Evolutionary conservation across 176 grass and related monocot species (phyloP), one percentile per base, ranked within the genome.

Genomic region (Elymus sibiricus): DNA sequence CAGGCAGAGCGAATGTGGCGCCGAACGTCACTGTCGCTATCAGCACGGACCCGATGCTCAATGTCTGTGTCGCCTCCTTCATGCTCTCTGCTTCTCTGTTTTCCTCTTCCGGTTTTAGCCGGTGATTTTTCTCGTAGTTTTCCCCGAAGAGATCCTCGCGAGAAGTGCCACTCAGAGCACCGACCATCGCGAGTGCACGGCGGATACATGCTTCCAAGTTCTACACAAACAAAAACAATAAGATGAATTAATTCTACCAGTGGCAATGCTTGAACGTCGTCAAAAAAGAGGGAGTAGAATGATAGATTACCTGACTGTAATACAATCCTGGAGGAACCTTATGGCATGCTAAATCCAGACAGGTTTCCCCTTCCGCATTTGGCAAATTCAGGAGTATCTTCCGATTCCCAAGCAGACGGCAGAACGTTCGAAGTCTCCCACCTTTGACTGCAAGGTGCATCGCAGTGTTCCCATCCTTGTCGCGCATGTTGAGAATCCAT

Each of bases 1-100:
- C 81, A 2, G 87, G 82, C 39, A 65, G 24, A 8, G 74, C 29
- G 32, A 89, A 89, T 19, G 32, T 38, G 10, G 38, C 82, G 2
- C 64, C 82, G 16, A 89, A 89, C 4, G 87, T 35, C 32, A 61
- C 82, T 0, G 87, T 89, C 26, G 87, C 53, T 29, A 85, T 40
- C 8, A 89, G 49, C 22, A 84, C 87, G 2, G 87, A 84, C 22
- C 37, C 47, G 31, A 85, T 25, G 40, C 22, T 3, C 5, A 85
- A 4, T 9, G 5, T 51, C 21, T 73, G 74, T 6, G 60, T 64
- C 9, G 38, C 2, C 0, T 40, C 17, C n/a, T 15, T 62, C 7
- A 70, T 10, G 7, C 62, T 74, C 7, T 74, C 13, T 4, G 22
- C 14, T 16, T 74, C 74, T 38, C 38, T 83, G 19, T 38, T 35